Base-by-base conservation (phyloP, 148 eudicot genomes). In the Nyssa sinensis region DNA sequence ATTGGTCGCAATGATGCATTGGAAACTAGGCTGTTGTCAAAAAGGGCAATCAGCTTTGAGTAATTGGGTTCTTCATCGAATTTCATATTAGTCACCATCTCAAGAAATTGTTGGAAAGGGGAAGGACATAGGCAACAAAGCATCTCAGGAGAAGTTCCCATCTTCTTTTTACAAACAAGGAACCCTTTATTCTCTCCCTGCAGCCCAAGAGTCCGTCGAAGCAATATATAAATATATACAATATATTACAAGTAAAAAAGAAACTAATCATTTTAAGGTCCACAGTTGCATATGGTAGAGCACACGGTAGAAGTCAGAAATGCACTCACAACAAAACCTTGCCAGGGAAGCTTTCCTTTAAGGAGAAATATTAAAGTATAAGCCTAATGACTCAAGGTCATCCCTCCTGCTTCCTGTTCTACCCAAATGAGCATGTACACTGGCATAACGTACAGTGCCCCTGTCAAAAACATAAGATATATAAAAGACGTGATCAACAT, bases 341-440 rank as follows among this genome's bases (percentile, higher is more conserved):
- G 88, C 88, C 88, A 85, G 17, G 88, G 88, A 59, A 85, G 86
- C 62, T 84, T 79, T 39, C 88, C 88, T 71, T 73, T 75, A 21
- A 85, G 82, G 41, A 85, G 86, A 64, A 85, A 85, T 67, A 83
- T 71, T 23, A 85, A 78, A 17, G 88, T 82, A 73, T 85, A 85
- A 51, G 88, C 88, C 49, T n/a, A 85, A 79, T 2, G 88, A 85
- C 69, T 85, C 88, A 33, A 85, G 81, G 77, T 85, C 88, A 73
- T 85, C 88, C 80, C 88, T 82, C 55, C 88, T 81, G 63, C 88
- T 85, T 25, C 86, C 88, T 21, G 84, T 85, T 76, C 88, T 72
- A 35, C 88, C 88, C 68, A 85, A 77, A 85, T 85, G 88, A 44
- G 86, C 88, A 80, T 85, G 88, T 23, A 83, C 88, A 58, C 88